Percentiles rank a stretch among this genome's conserved stretches.
phyloP scores from a whole-genome alignment of 2,329 filamentous ascomycete species.

The Trichoderma pleuroti region DNA sequence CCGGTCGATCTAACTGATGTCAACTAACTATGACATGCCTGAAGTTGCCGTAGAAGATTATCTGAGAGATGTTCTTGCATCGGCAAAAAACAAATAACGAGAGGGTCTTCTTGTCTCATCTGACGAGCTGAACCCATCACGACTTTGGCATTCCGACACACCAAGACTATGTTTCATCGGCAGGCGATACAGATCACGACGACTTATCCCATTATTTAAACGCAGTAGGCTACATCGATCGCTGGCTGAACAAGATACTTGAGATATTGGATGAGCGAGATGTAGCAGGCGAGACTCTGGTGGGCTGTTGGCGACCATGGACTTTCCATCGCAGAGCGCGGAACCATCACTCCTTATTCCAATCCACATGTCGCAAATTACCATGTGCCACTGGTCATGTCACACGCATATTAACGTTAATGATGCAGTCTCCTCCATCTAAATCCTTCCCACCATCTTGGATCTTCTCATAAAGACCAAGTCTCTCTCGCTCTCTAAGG shows the following conservation, averaged over 20 bases:
- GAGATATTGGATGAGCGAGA: conserved; percentile 32
- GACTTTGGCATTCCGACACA: conserved; percentile 28
- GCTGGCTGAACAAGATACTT: conserved; percentile 33
- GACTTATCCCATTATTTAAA: conserved; percentile 34
- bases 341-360: conserved; percentile 31
- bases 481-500: conserved; percentile 30
- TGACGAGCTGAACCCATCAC: conserved; percentile 37
- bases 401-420: conserved; percentile 32
- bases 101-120: conserved; percentile 34
- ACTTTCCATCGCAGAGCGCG: conserved; percentile 33
- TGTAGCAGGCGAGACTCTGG: conserved; percentile 34
- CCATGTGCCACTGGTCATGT: conserved; percentile 33
- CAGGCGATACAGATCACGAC: conserved; percentile 26
- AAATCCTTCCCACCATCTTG: conserved; percentile 36
- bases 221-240: conserved; percentile 31
- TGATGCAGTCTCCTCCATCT: conserved; percentile 32
- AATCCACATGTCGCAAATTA: conserved; percentile 34
- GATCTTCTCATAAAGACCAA: conserved; percentile 34
- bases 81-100: conserved; percentile 26
- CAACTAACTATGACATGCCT: conserved; percentile 36
- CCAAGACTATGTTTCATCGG: conserved; percentile 22
- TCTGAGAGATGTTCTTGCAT: conserved; percentile 30
- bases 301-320: conserved; percentile 37
- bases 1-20: conserved; percentile 30
- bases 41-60: conserved; percentile 34